A percentile compares a stretch with the other conserved stretches of the same genome.
Evolutionary conservation across 2,329 filamentous ascomycete species (phyloP).

Genomic region (Fusarium miscanthi): DNA sequence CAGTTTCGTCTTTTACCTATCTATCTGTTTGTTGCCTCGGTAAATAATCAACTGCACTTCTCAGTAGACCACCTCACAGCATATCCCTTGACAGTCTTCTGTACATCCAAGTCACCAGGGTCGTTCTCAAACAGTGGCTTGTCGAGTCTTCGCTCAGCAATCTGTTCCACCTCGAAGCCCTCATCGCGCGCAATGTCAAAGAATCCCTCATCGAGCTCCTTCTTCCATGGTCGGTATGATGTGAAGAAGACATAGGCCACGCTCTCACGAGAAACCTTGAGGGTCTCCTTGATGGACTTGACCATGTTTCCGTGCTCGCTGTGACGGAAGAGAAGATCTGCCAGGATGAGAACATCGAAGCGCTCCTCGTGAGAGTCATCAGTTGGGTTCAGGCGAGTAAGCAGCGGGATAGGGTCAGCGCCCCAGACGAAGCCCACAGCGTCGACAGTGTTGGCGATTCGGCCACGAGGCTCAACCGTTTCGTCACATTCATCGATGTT

Average conservation of each 20-base stretch:
- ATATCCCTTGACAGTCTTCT: slow-evolving; percentile 86
- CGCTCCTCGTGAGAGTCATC: slow-evolving; percentile 44
- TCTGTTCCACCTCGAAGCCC: slow-evolving; percentile 81
- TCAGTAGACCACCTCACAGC: slow-evolving; percentile 72
- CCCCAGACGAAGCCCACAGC: slow-evolving; percentile 89
- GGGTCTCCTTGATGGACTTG: slow-evolving; percentile 73
- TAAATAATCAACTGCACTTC: slow-evolving; percentile 34
- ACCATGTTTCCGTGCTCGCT: slow-evolving; percentile 85
- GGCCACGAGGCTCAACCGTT: slow-evolving; percentile 46
- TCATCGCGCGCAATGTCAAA: slow-evolving; percentile 79
- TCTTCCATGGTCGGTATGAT: slow-evolving; percentile 90
- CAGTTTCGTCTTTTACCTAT: slow-evolving; percentile 3
- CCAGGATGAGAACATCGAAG: slow-evolving; percentile 87
- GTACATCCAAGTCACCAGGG: slow-evolving; percentile 82
- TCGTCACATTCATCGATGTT: slow-evolving; percentile 74
- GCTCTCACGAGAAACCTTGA: slow-evolving; percentile 66
- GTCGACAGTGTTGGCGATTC: slow-evolving; percentile 56
- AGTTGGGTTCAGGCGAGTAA: slow-evolving; percentile 63
- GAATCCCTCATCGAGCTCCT: slow-evolving; percentile 85
- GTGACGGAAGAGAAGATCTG: slow-evolving; percentile 92
- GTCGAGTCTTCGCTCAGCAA: slow-evolving; percentile 84
- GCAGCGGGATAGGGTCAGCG: slow-evolving; percentile 67
- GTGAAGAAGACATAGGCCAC: slow-evolving; percentile 92
- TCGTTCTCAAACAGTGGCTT: slow-evolving; percentile 91
- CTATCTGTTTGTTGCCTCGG: neutral